Base-by-base conservation (phyloP, 129 eudicot genomes). In the Flaveria robusta region DNA sequence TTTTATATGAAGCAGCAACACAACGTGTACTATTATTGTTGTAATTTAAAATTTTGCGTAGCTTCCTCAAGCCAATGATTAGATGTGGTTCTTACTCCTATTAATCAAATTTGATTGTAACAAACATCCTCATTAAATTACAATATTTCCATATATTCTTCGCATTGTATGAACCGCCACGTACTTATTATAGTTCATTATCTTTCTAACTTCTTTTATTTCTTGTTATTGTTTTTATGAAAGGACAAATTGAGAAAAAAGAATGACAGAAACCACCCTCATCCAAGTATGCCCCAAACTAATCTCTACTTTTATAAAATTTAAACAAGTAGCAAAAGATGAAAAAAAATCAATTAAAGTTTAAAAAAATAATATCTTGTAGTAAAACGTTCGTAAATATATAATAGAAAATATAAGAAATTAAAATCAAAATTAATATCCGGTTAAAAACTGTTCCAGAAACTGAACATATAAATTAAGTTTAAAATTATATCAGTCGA, bases 41-140 rank as follows among this genome's bases (percentile, higher is more conserved):
- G 0, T 58, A 58, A 58, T 23, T 58, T 23, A 23, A 58, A 58
- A 23, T 22, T 58, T 23, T 31, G 37, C 39, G 65, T 58, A 9
- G 64, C 29, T 56, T 56, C 64, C 15, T 58, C 34, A 23, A 58
- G 62, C 65, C 65, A 58, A 58, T 58, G 34, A 58, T 58, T 58
- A 58, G 6, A 9, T 22, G 65, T 22, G 5, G 65, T 22, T 58
- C 37, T 22, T 23, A 5, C 31, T 58, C 7, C 31, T 22, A 58
- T 4, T 58, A 58, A 58, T 22, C 16, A 1, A 58, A 58, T 23
- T 34, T 13, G 65, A 22, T 26, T 14, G 18, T 11, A 58, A 22
- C 1, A 58, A 58, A 58, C 65, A 58, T 11, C 22, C 5, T 7
- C 64, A 9, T 14, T 56, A 56, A 56, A 20, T 20, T 56, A 56